Base-by-base conservation (phyloP, 2,329 filamentous ascomycete species). In the Calonectria pseudoturangicola region DNA sequence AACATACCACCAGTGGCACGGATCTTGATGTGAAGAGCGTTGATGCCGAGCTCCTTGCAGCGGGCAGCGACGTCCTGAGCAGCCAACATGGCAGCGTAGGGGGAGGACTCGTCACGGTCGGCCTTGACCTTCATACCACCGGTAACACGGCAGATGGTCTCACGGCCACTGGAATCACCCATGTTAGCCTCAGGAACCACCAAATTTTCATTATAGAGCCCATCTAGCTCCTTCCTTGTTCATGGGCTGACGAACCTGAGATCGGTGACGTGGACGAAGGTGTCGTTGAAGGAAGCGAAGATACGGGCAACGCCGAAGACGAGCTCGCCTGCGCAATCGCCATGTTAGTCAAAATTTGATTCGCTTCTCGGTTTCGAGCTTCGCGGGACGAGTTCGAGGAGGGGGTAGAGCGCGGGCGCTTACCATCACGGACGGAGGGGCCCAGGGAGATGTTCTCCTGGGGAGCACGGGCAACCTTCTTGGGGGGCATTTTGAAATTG, bases 121-220 rank as follows among this genome's bases (percentile, higher is more conserved):
- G 96, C 96, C 94, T 99, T 99, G 93, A 99, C 97, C 93, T 99
- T 99, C 97, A 99, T 99, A 86, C 97, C 97, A 91, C 97, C 97
- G 84, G 97, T 99, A 82, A 99, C 96, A 95, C 97, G 96, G 93
- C 93, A 95, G 91, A 99, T 98, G 90, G 97, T 99, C 94, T 99
- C 97, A 89, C 97, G 97, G 90, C 97, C 97, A 90, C 95, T 97
- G 90, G 87, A 91, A 92, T 91, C 89, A 92, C 89, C 79, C 77
- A 77, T 74, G 78, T 82, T 79, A 82, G 81, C 80, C 75, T 66
- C 67, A 62, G 48, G 68, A 77, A 75, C 74, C 81, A 74, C 74
- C 75, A 30, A 70, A 66, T 58, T 48, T 63, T 63, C 69, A 58
- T 28, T 28, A 12, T 60, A 51, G 56, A 65, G 39, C 56, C 64